Conservation (phyloP, 495 filamentous ascomycete genomes). For the Penicillium roqueforti region DNA sequence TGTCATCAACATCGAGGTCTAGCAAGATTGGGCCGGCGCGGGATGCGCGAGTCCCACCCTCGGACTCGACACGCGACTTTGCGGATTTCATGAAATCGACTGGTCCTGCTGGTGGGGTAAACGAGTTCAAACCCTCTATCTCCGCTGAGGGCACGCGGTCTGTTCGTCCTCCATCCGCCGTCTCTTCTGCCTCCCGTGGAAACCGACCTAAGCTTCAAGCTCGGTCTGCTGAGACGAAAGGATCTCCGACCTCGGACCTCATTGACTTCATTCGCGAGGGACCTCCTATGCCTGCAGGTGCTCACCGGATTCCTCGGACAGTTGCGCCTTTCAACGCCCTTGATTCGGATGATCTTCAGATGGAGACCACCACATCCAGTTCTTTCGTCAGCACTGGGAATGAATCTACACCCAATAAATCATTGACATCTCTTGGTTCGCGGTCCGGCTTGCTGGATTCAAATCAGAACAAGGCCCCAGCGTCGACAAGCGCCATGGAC, state of each 20-base stretch:
- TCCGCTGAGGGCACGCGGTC: conserved; percentile 20
- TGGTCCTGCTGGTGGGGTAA: conserved; percentile 40
- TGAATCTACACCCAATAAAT: conserved; percentile 41
- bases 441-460: conserved; percentile 54
- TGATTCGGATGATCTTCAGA: conserved; percentile 72
- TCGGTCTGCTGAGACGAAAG: conserved; percentile 60
- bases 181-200: conserved; percentile 10
- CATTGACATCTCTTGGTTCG: conserved; percentile 53
- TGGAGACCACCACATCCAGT: conserved; percentile 29
- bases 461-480: conserved; percentile 19
- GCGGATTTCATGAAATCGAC: conserved; percentile 83
- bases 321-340: conserved; percentile 83
- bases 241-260: conserved; percentile 71
- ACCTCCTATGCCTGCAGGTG: conserved; percentile 50
- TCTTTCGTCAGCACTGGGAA: conserved; percentile 45
- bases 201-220: conserved; percentile 56
- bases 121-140: background rate
- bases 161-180: conserved; percentile 17
- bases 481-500: conserved; percentile 10
- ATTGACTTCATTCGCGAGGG: conserved; percentile 93
- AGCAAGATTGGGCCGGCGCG: conserved; percentile 48
- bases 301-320: conserved; percentile 70
- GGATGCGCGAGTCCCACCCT: conserved; percentile 56
- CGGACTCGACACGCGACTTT: conserved; percentile 68
- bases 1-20: conserved; percentile 22